A percentile compares a stretch with the other conserved stretches of the same genome.
Conservation (phyloP, 345 rosid species). For the Populus ilicifolia region DNA sequence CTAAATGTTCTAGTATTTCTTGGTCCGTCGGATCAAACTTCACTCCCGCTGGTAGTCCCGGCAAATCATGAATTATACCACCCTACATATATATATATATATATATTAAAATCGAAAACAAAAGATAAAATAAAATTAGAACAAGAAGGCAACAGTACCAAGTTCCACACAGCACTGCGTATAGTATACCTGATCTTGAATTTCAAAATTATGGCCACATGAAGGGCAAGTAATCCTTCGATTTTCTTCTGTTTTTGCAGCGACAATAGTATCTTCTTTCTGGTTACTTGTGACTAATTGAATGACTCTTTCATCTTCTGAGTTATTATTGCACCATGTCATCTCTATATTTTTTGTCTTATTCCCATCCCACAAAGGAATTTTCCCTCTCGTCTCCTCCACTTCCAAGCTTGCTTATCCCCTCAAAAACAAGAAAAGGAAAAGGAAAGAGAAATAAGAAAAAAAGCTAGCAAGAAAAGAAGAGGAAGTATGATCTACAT, state of each 20-base stretch:
- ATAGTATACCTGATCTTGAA: conserved; percentile 54
- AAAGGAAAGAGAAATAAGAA: not conserved
- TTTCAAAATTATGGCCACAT: conserved; percentile 60
- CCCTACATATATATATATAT: conserved; percentile 25
- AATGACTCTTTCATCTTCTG: conserved; percentile 37
- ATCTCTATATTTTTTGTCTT: conserved; percentile 35
- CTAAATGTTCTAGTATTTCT: conserved; percentile 85
- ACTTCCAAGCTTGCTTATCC: not conserved
- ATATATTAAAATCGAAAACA: not conserved
- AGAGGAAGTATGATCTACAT: not conserved
- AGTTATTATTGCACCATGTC: conserved; percentile 58
- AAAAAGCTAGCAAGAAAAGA: not conserved
- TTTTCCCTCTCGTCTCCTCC: conserved; percentile 13
- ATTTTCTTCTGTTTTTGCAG: not conserved
- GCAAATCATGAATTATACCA: conserved; percentile 57
- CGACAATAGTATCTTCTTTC: conserved; percentile 11
- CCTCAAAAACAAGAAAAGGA: not conserved
- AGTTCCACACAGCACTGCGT: not conserved
- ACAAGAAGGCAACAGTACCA: not conserved
- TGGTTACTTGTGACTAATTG: conserved; percentile 19
- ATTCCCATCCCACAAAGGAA: conserved; percentile 17
- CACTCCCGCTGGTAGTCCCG: conserved; percentile 89
- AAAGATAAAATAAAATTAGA: not conserved
- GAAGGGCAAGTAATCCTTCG: conserved; percentile 53
- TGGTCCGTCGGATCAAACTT: conserved; percentile 90